Percentiles rank a stretch among this genome's conserved stretches.
phyloP scores from a whole-genome alignment of 257 asterid genomes.

The Nicotiana sylvestris region DNA sequence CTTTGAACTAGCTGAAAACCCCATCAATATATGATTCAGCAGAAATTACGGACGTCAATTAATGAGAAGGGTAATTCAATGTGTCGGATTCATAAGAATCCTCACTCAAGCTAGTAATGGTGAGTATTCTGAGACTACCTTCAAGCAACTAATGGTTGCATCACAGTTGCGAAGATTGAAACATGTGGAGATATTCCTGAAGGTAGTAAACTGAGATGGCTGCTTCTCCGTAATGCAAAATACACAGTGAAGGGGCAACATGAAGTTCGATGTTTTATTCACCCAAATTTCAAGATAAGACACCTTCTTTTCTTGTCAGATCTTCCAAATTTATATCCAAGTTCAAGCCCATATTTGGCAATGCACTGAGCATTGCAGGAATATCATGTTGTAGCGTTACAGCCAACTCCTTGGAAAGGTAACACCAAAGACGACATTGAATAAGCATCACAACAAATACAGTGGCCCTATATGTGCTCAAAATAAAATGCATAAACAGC shows the following conservation, averaged over 20 bases:
- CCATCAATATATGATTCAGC: not conserved
- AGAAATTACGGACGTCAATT: not conserved
- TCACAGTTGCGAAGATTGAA: not conserved
- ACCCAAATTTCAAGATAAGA: constrained; percentile 27
- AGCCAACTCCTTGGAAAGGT: constrained; percentile 53
- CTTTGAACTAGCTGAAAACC: not conserved
- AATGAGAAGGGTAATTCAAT: not conserved
- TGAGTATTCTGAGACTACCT: not conserved
- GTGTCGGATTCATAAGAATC: not conserved
- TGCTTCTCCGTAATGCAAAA: not conserved
- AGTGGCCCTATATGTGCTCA: not conserved
- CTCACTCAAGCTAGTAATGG: not conserved
- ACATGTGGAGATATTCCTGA: not conserved
- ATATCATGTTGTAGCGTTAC: constrained; percentile 46
- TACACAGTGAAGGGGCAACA: not conserved
- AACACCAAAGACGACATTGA: not conserved
- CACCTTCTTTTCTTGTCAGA: constrained; percentile 30
- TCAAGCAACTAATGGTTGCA: not conserved
- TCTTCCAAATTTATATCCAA: constrained; percentile 39
- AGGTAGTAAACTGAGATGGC: not conserved
- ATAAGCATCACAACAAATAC: not conserved
- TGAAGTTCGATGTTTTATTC: not conserved
- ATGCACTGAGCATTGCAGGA: constrained; percentile 42
- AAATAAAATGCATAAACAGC: not conserved
- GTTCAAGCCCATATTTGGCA: constrained; percentile 52